Base-by-base conservation (phyloP, 148 eudicot genomes). In the Rhododendron williamsianum region DNA sequence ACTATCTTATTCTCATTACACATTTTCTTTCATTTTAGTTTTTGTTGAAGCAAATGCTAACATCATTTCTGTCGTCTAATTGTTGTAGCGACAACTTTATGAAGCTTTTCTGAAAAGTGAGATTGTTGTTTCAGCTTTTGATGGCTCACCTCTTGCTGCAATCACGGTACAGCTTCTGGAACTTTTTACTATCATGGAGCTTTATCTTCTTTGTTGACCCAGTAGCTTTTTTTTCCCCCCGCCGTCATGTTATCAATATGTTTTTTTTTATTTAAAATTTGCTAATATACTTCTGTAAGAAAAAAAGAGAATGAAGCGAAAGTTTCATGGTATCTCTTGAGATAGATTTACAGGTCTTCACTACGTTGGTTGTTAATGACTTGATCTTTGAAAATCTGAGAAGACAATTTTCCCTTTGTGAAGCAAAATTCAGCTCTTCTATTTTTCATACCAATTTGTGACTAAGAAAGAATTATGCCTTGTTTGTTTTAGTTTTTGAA, bases 61-160 rank as follows among this genome's bases (percentile, higher is more conserved):
- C 71, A 81, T 84, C 25, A 76, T 67, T 9, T 88, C 43, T 46
- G 45, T 80, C 86, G 9, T 86, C 65, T 81, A 18, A 77, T 84
- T 82, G 74, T 48, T 93, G 87, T 80, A 96, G 99, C 94, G 95
- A 46, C 98, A 91, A 82, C 92, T 97, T 16, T 97, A 97, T 91
- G 98, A 94, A 92, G 98, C 98, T 60, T 97, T 93, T 88, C 85
- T 97, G 88, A 95, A 92, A 84, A 95, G 98, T 93, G 99, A 97
- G 89, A 88, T 97, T 81, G 99, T 97, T 82, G 88, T 97, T 86
- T 97, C 99, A 35, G 98, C 99, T 81, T 97, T 93, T 91, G 99
- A 97, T 90, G 98, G 99, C 73, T 95, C 99, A 80, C 98, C 99
- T 83, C 89, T 97, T 63, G 99, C 99, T 85, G 98, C 99, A 76